Base-by-base conservation (phyloP, 768 basidiomycete species). In the Leccinum uliginosum region DNA sequence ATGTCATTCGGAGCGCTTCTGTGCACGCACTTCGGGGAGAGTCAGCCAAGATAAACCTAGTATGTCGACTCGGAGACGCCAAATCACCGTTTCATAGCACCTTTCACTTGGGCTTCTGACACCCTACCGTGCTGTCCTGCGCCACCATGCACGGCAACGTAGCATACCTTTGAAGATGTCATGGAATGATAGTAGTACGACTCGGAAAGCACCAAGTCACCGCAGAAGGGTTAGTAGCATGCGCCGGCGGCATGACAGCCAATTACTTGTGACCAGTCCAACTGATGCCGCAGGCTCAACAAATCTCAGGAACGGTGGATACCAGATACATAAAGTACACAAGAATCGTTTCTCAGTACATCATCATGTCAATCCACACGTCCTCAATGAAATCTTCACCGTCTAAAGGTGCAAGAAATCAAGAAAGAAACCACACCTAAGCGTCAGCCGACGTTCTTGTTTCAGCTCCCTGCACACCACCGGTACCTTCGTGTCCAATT, bases 131-230 rank as follows among this genome's bases (percentile, higher is more conserved):
- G 88, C n/a, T 75, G 68, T 3, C 90, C 91, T 26, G 91, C 91
- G 29, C 91, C 91, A 11, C 86, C 90, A 62, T 93, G 91, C 11
- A 89, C 86, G 3, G 82, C 83, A 56, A 90, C 71, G 59, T 78
- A 66, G 32, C 15, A 81, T 40, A 73, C 59, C 74, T 60, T 60
- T 23, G 35, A 32, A 6, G 50, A 30, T 17, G 56, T 35, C 64
- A 65, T 64, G 32, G 19, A 44, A 21, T 12, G 10, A 43, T 17
- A 40, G n/a, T 8, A 17, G n/a, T 7, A 40, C n/a, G n/a, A n/a
- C n/a, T n/a, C n/a, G 47, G 4, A 34, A 44, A 30, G 30, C 35
- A 17, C 23, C 44, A 17, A 35, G 34, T 35, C 15, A 35, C 15
- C 17, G 34, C 3, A 15, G 15, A 35, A 17, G 12, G 34, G 34